Conservation (phyloP, 176 grass and related monocot species). For the Oryza meridionalis region DNA sequence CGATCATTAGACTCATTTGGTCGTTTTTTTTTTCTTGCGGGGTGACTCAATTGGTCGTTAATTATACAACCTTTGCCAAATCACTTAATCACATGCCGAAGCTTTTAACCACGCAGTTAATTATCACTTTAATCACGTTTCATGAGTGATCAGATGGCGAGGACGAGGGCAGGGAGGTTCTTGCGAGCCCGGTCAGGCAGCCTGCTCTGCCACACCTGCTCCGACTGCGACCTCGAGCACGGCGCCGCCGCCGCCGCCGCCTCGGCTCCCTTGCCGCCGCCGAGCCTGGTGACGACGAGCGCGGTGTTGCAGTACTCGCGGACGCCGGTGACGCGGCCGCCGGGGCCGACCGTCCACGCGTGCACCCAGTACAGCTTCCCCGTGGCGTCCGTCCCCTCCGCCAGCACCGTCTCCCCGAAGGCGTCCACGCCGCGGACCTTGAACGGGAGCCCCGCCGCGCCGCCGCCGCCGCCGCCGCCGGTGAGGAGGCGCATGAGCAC, state of each 20-base stretch:
- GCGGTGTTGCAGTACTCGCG: constrained; percentile 89
- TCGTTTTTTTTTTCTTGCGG: no score
- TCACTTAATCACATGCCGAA: not conserved
- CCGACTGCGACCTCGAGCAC: not conserved
- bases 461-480: constrained; percentile 20
- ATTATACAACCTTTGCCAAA: not conserved
- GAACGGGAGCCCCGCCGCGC: constrained; percentile 46
- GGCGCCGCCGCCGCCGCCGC: not conserved
- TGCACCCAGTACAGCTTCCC: constrained; percentile 72
- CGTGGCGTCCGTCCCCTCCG: constrained; percentile 64
- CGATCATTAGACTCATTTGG: not conserved
- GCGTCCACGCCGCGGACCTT: constrained; percentile 41
- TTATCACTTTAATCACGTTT: not conserved
- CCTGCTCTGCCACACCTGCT: constrained; percentile 67
- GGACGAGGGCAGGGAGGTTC: constrained; percentile 69
- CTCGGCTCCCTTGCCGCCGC: not conserved
- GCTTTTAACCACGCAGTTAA: not conserved
- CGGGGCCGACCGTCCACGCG: constrained; percentile 71
- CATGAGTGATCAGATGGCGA: constrained; percentile 52
- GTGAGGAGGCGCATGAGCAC: constrained; percentile 83
- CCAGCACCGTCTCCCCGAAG: constrained; percentile 73
- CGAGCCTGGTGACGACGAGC: constrained; percentile 71
- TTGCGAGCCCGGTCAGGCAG: constrained; percentile 44
- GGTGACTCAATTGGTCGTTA: not conserved
- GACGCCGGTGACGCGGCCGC: constrained; percentile 68